phyloP scores from a whole-genome alignment of 345 rosid genomes.

The Stellera chamaejasme region DNA sequence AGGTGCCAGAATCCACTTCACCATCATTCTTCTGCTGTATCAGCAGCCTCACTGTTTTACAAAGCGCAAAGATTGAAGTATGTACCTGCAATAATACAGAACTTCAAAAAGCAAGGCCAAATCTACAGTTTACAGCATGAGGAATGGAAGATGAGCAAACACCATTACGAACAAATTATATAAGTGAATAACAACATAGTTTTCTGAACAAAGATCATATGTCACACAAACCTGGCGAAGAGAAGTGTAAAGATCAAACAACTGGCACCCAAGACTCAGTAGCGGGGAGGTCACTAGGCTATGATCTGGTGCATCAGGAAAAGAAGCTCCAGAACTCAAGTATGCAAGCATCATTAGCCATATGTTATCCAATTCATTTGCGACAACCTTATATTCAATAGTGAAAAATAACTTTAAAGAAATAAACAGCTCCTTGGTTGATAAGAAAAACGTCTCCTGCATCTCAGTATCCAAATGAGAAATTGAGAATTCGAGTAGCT shows the following conservation, averaged over 20 bases:
- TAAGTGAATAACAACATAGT: constrained; percentile 3
- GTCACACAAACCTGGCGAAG: constrained; percentile 80
- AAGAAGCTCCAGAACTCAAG: constrained; percentile 33
- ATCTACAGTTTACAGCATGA: neutral
- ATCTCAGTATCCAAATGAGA: constrained; percentile 17
- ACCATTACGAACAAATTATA: neutral
- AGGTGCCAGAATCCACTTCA: constrained; percentile 14
- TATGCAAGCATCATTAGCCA: constrained; percentile 60
- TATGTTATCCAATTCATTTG: constrained; percentile 50
- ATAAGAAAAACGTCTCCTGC: constrained; percentile 28
- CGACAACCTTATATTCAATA: constrained; percentile 74
- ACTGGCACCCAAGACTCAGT: constrained; percentile 55
- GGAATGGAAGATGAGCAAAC: neutral
- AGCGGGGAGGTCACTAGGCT: constrained; percentile 33
- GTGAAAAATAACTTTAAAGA: constrained; percentile 54
- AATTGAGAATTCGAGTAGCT: constrained; percentile 25
- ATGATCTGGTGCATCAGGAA: constrained; percentile 25
- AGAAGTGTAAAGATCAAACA: constrained; percentile 68
- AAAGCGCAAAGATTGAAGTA: constrained; percentile 48
- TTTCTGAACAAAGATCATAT: neutral
- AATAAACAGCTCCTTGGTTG: constrained; percentile 55
- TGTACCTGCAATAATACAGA: constrained; percentile 50
- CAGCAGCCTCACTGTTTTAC: constrained; percentile 63
- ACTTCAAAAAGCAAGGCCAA: constrained; percentile 4
- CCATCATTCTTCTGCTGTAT: constrained; percentile 18